Evolutionary conservation across 2,329 filamentous ascomycete genomes (phyloP), one percentile per base, ranked within the genome.

Genomic region (Neonectria hederae): DNA sequence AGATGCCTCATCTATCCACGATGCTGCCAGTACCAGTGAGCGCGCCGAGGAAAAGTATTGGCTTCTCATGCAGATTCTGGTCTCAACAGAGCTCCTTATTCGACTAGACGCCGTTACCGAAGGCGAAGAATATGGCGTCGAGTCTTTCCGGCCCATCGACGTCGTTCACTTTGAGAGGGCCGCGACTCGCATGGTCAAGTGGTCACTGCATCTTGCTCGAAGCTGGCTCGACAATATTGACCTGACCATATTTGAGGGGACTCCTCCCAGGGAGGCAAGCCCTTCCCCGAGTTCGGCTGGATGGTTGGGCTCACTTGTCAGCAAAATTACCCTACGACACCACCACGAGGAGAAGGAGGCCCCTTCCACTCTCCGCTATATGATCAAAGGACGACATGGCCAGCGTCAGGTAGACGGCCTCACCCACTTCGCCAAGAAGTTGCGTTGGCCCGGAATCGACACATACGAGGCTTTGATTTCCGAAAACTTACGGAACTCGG

Each of bases 201-300:
- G 89, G 89, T 90, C 89, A 4, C 77, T 91, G 42, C 80, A 90
- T 43, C 80, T 91, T 32, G 89, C 89, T 17, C 82, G 88, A 26
- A 83, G 84, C 46, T 91, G 89, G 89, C 82, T 91, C n/a, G 87
- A 90, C 66, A 91, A 91, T 64, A 89, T 91, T 30, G 83, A 84
- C 9, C 80, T 91, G 24, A 81, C 84, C 55, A 85, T 82, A 67
- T 77, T 80, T 26, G 78, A 82, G 53, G 69, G 74, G 17, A 46
- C 69, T 3, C 52, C 64, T 8, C 30, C 67, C 4, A 52, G 53
- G 24, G 65, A 51, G 14, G 63, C 59, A 32, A 53, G 58, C 7
- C 66, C 64, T 4, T 53, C 69, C 57, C 63, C 69, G 48, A 58
- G 57, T 45, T 46, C 66, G 28, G 48, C 68, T 64, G 60, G 72